A percentile compares a stretch with the other conserved stretches of the same genome.
These are phyloP conservation scores for Gelatoporia subvermispora DNA, from an alignment of 768 basidiomycete genomes.

Conservation along the genomic window DNA sequence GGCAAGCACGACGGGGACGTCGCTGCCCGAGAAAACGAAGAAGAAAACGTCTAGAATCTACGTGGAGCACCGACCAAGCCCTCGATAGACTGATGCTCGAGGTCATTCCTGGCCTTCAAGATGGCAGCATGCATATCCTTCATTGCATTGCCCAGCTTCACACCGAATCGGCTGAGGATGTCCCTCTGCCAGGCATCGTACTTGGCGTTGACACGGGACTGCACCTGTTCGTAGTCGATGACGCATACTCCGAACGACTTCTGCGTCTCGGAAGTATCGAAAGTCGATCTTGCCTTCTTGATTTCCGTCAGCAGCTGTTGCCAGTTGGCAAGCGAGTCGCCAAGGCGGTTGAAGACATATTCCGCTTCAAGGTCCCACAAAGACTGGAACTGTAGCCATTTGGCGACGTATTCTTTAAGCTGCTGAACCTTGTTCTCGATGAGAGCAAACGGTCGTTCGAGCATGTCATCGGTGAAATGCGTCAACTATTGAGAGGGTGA, in stretches of 20 bases:
- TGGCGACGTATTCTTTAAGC: slow-evolving; percentile 86
- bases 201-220: slow-evolving; percentile 95
- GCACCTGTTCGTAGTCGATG: slow-evolving; percentile 97
- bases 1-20: too few species aligned
- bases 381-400: slow-evolving; percentile 99
- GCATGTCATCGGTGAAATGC: slow-evolving; percentile 63
- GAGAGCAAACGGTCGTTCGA: slow-evolving; percentile 77
- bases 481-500: slow-evolving; percentile 48
- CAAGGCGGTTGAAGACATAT: slow-evolving; percentile 92
- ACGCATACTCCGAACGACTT: slow-evolving; percentile 90
- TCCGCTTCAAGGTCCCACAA: slow-evolving; percentile 98
- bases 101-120: slow-evolving; percentile 87
- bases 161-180: slow-evolving; percentile 86
- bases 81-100: slow-evolving; percentile 96
- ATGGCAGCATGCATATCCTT: slow-evolving; percentile 96
- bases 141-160: slow-evolving; percentile 91
- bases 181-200: slow-evolving; percentile 98
- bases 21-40: too few species aligned
- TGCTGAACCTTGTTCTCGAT: slow-evolving; percentile 87
- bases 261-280: slow-evolving; percentile 93
- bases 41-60: slow-evolving; percentile 13
- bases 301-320: slow-evolving; percentile 95
- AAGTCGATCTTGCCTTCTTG: slow-evolving; percentile 92
- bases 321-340: slow-evolving; percentile 91
- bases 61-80: slow-evolving; percentile 65